These are phyloP conservation scores for Trametes cubensis DNA, from an alignment of 768 basidiomycete species.

Conservation along the genomic window DNA sequence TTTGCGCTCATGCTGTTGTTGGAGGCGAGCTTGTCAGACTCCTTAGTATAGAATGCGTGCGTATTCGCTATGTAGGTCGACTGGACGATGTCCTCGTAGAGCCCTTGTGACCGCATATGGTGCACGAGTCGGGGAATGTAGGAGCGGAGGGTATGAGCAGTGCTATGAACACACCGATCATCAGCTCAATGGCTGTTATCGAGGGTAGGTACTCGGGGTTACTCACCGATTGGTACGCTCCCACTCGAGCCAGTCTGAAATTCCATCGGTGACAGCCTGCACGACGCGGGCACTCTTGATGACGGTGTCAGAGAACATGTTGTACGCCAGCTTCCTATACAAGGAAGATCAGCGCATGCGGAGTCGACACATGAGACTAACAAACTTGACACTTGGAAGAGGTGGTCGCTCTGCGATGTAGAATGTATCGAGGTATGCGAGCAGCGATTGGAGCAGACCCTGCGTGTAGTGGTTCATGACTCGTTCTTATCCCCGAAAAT, in stretches of 20 bases:
- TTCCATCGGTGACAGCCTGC: conserved; percentile 45
- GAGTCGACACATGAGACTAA: neutral
- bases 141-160: conserved; percentile 42
- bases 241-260: conserved; percentile 53
- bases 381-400: conserved; percentile 50
- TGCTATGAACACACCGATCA: conserved; percentile 30
- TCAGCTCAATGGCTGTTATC: neutral
- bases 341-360: neutral
- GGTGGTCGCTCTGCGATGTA: conserved; percentile 52
- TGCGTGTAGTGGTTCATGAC: conserved; percentile 28
- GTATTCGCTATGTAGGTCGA: conserved; percentile 55
- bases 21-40: conserved; percentile 47
- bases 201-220: neutral
- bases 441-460: conserved; percentile 60
- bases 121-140: conserved; percentile 54
- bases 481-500: neutral
- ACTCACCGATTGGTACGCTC: conserved; percentile 52
- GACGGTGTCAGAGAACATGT: conserved; percentile 52
- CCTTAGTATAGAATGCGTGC: conserved; percentile 52
- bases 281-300: conserved; percentile 52
- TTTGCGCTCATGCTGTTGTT: conserved; percentile 46
- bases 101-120: conserved; percentile 57
- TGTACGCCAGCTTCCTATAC: conserved; percentile 54
- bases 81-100: conserved; percentile 61
- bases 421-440: conserved; percentile 73